Evolutionary conservation across 1,284 basidiomycete genomes (phyloP).

Genomic region (Amylostereum chailletii): DNA sequence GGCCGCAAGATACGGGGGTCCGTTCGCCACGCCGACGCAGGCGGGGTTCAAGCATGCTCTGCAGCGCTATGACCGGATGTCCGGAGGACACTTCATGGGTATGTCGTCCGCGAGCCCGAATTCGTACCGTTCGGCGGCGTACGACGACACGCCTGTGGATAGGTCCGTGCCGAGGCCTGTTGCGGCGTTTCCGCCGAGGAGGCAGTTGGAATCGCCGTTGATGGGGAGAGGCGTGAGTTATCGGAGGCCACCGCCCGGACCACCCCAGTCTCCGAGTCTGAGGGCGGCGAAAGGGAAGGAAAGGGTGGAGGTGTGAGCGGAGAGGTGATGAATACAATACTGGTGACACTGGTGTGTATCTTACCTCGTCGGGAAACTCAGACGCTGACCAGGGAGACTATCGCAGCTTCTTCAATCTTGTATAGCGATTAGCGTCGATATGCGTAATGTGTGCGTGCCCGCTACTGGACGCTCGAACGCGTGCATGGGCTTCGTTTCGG

Average conservation of each 20-base stretch:
- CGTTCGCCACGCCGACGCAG: slow-evolving; percentile 1
- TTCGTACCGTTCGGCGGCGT: slow-evolving; percentile 14
- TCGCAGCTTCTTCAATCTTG: too few species aligned
- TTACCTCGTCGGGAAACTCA: too few species aligned
- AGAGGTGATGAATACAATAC: too few species aligned
- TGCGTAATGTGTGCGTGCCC: too few species aligned
- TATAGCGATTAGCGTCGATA: too few species aligned
- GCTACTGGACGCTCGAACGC: too few species aligned
- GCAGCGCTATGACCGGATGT: neutral
- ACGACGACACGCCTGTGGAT: slow-evolving; percentile 25
- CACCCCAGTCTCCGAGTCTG: slow-evolving; percentile 6
- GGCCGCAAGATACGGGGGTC: neutral
- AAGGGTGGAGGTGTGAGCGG: too few species aligned
- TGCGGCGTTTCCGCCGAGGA: slow-evolving; percentile 6
- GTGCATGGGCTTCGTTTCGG: too few species aligned
- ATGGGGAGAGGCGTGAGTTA: slow-evolving; percentile 4
- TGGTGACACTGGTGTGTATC: too few species aligned
- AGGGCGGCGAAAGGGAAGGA: neutral
- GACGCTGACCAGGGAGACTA: too few species aligned
- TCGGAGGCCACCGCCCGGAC: slow-evolving; percentile 3
- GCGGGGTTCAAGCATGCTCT: neutral
- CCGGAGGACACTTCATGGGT: slow-evolving; percentile 7
- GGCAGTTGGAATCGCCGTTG: slow-evolving; percentile 18
- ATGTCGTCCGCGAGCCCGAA: slow-evolving; percentile 11
- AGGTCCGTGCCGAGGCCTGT: slow-evolving; percentile 16